Evolutionary conservation across 768 basidiomycete species (phyloP).

Genomic region (Calocera cornea): DNA sequence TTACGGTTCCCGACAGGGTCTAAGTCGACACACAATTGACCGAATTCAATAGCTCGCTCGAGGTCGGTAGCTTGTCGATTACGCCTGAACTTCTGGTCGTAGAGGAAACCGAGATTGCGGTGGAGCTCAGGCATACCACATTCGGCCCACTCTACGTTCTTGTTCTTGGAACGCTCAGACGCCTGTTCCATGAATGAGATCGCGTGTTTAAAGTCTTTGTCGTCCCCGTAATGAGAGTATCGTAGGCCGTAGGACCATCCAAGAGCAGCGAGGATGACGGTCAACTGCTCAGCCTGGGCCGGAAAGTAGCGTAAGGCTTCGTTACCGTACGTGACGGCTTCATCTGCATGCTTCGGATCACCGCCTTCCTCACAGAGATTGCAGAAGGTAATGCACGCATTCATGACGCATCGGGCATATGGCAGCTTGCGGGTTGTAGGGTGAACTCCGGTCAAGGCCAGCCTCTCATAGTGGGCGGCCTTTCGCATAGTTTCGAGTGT

Average conservation of each 20-base stretch:
- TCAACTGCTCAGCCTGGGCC: neutral
- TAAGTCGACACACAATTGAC: constrained; percentile 9
- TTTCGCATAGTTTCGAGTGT: neutral
- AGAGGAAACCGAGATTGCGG: neutral
- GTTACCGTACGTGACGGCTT: neutral
- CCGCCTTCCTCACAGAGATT: neutral
- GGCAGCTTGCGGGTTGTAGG: neutral
- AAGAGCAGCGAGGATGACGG: neutral
- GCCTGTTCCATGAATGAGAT: neutral
- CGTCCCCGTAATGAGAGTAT: neutral
- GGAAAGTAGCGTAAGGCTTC: neutral
- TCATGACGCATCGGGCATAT: neutral
- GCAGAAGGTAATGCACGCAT: neutral
- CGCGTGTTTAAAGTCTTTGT: neutral
- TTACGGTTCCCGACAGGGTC: neutral
- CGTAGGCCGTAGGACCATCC: neutral
- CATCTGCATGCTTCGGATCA: neutral
- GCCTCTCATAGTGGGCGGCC: neutral
- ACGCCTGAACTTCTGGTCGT: constrained; percentile 7
- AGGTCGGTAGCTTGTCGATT: constrained; percentile 18
- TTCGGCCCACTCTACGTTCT: neutral
- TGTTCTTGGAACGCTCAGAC: neutral
- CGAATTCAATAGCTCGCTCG: constrained; percentile 17
- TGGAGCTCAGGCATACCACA: neutral
- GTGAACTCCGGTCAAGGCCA: neutral